Evolutionary conservation across 768 basidiomycete species (phyloP).

Genomic region (Russula sp.): DNA sequence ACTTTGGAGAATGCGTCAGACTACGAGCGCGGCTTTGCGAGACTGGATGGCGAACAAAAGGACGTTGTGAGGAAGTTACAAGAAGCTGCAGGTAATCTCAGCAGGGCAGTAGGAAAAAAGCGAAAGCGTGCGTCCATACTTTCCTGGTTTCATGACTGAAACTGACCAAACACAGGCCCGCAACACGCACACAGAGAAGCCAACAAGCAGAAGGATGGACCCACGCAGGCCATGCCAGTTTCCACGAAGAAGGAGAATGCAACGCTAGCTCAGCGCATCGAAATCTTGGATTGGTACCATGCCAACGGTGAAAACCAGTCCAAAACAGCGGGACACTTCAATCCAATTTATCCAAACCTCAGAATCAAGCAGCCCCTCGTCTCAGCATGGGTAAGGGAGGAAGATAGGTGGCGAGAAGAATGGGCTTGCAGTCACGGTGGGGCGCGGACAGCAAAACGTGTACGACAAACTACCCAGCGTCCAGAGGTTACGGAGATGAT

Average conservation of each 20-base stretch:
- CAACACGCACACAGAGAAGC: no score
- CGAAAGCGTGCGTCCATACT: no score
- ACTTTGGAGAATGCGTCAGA: no score
- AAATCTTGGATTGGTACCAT: constrained; percentile 3
- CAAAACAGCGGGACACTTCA: background rate
- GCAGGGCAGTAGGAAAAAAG: no score
- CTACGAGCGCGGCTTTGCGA: no score
- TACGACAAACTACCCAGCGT: background rate
- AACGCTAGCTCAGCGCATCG: background rate
- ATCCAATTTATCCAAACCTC: background rate
- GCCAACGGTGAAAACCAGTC: background rate
- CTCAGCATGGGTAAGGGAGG: background rate
- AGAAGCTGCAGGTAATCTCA: no score
- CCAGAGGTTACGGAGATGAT: constrained; percentile 2
- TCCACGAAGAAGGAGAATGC: constrained; percentile 5
- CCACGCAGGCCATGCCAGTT: no score
- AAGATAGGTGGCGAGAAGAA: background rate
- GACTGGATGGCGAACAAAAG: no score
- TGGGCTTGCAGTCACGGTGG: background rate
- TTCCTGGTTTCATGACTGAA: no score
- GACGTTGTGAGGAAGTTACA: no score
- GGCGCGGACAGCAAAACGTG: background rate
- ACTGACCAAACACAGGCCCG: no score
- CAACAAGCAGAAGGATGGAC: no score
- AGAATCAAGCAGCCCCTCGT: background rate